These are phyloP conservation scores for Ophiocordyceps australis DNA, from an alignment of 2,329 filamentous ascomycete species.

Conservation along the genomic window DNA sequence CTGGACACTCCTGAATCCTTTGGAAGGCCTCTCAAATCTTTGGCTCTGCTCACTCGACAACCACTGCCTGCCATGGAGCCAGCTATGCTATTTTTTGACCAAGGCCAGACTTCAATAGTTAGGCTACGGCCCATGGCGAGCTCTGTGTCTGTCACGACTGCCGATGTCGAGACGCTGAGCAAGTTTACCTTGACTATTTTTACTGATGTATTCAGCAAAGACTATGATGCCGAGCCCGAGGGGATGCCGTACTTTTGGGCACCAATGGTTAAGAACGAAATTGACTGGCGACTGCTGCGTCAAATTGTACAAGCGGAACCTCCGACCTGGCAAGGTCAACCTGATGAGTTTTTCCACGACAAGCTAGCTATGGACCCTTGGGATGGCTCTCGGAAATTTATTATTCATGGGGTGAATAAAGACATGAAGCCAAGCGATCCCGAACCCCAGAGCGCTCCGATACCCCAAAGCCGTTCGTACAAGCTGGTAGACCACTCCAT, in stretches of 20 bases:
- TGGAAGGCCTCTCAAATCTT: constrained; percentile 37
- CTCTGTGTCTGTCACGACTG: constrained; percentile 22
- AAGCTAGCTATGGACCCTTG: constrained; percentile 38
- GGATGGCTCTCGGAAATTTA: constrained; percentile 46
- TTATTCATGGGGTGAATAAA: constrained; percentile 30
- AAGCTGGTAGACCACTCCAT: constrained; percentile 37
- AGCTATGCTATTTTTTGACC: constrained; percentile 57
- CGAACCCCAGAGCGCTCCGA: constrained; percentile 37
- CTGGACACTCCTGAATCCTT: constrained; percentile 38
- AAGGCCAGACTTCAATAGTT: constrained; percentile 40
- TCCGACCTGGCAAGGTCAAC: constrained; percentile 20
- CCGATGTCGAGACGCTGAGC: constrained; percentile 37
- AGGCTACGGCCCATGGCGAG: constrained; percentile 23
- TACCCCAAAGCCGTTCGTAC: constrained; percentile 24
- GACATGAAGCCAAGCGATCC: constrained; percentile 45
- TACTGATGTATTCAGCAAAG: constrained; percentile 76
- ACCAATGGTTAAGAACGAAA: constrained; percentile 24
- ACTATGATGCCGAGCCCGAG: constrained; percentile 42
- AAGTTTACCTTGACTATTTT: constrained; percentile 62
- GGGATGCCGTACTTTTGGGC: constrained; percentile 74
- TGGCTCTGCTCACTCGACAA: constrained; percentile 54
- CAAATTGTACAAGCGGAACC: constrained; percentile 14
- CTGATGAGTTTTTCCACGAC: constrained; percentile 29
- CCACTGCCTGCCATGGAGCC: constrained; percentile 43
- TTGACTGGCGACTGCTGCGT: constrained; percentile 46